Evolutionary conservation across 2,329 filamentous ascomycete species (phyloP).

Genomic region (Phaeosphaeriaceae sp.): DNA sequence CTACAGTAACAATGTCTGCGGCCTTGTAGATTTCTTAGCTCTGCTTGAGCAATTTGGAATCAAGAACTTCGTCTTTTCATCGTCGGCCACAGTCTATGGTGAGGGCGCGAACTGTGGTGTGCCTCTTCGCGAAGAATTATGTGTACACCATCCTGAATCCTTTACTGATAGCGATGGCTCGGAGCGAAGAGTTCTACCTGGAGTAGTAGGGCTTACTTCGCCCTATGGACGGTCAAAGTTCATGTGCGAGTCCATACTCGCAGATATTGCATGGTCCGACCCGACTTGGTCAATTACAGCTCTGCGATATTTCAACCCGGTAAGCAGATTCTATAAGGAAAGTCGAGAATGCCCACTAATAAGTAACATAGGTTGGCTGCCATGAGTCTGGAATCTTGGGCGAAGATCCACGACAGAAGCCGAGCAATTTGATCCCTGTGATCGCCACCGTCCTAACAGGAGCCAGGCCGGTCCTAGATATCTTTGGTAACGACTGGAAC

Average conservation of each 20-base stretch:
- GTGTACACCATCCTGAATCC: slow-evolving; percentile 58
- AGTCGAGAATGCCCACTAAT: background rate
- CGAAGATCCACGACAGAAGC: slow-evolving; percentile 66
- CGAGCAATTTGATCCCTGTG: slow-evolving; percentile 70
- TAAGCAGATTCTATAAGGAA: slow-evolving; percentile 17
- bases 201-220: slow-evolving; percentile 65
- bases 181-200: slow-evolving; percentile 53
- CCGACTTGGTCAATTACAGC: slow-evolving; percentile 68
- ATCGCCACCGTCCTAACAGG: slow-evolving; percentile 68
- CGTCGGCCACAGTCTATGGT: slow-evolving; percentile 71
- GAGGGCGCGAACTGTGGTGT: slow-evolving; percentile 51
- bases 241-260: slow-evolving; percentile 70
- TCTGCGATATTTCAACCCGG: slow-evolving; percentile 71
- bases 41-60: slow-evolving; percentile 65
- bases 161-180: slow-evolving; percentile 53
- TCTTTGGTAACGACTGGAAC: slow-evolving; percentile 70
- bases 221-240: slow-evolving; percentile 72
- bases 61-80: slow-evolving; percentile 71
- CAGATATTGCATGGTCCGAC: slow-evolving; percentile 66
- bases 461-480: slow-evolving; percentile 59
- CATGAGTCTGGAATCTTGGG: slow-evolving; percentile 68
- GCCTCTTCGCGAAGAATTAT: slow-evolving; percentile 63
- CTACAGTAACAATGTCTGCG: slow-evolving; percentile 72
- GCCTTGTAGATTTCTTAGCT: slow-evolving; percentile 65
- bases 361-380: slow-evolving; percentile 58